Evolutionary conservation across 306 rosid genomes (phyloP).

Genomic region (Dryas alaskensis): DNA sequence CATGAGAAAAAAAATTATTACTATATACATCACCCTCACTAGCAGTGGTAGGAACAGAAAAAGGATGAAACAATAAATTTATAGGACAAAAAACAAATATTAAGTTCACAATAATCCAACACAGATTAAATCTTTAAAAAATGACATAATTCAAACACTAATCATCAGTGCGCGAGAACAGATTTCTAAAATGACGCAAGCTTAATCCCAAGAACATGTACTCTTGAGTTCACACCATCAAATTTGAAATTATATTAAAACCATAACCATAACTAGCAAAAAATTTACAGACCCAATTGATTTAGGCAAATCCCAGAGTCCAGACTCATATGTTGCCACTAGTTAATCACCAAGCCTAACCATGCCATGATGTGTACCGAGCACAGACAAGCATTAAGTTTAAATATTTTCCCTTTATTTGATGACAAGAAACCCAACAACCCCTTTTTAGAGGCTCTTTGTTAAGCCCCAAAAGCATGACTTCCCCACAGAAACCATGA

Average conservation of each 20-base stretch:
- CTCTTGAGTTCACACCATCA: background rate
- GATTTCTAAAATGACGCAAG: background rate
- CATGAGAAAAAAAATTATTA: constrained; percentile 23
- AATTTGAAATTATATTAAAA: background rate
- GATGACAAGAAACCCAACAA: background rate
- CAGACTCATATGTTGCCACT: background rate
- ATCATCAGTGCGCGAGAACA: background rate
- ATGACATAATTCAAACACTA: background rate
- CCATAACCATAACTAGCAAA: background rate
- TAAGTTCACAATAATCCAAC: background rate
- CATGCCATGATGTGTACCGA: background rate
- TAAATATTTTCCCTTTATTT: constrained; percentile 1
- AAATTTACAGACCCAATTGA: background rate
- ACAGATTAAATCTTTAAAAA: background rate
- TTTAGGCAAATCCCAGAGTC: constrained; percentile 1
- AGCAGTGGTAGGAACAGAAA: background rate
- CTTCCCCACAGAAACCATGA: constrained; percentile 2
- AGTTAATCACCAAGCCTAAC: background rate
- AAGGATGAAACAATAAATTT: background rate
- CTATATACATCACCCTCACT: background rate
- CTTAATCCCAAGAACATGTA: background rate
- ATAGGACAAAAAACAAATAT: background rate
- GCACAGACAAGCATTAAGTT: constrained; percentile 1
- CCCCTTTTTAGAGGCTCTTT: background rate
- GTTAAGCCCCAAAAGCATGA: background rate